Base-by-base conservation (phyloP, 2,329 filamentous ascomycete genomes). In the Sclerotinia subarctica region DNA sequence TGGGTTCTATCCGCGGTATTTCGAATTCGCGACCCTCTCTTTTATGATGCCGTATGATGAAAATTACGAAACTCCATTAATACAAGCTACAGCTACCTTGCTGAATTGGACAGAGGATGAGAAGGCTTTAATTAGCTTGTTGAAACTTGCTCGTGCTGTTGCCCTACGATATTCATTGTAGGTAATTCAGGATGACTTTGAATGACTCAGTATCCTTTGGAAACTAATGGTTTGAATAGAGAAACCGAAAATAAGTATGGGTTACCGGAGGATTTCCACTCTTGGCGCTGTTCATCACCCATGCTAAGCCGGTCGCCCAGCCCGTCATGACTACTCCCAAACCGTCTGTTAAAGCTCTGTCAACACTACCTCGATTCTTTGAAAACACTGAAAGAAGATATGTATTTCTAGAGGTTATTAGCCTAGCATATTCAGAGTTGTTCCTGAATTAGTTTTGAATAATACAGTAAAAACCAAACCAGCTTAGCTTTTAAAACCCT, bases 1-100 rank as follows among this genome's bases (percentile, higher is more conserved):
- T 32, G 72, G 72, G 19, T 68, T 76, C 58, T 75, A 69, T 63
- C 73, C 73, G 24, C 71, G 69, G 3, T 73, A 74, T 47, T 75
- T 72, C 58, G 74, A 76, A 68, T 47, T 71, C 42, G 70, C 70
- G 15, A 69, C 66, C n/a, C 66, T 75, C 1, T 62, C 17, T 19
- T 54, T 54, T 2, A 54, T 54, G 52, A 54, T 54, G 29, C 52
- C 52, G 19, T 54, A 32, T 29, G 26, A 54, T 32, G 26, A 32
- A 32, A 32, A 7, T n/a, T 35, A 35, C 26, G 52, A 54, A 32
- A 32, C 3, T 0, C 29, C 52, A 54, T 32, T 54, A 3, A 54
- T 54, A 32, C 7, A 54, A 54, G 52, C 52, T 21, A 54, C 26
- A n/a, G 7, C 26, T 15, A 21, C 17, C 17, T 54, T 32, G 26